phyloP scores from a whole-genome alignment of 257 asterid genomes.

The Nicotiana knightiana region DNA sequence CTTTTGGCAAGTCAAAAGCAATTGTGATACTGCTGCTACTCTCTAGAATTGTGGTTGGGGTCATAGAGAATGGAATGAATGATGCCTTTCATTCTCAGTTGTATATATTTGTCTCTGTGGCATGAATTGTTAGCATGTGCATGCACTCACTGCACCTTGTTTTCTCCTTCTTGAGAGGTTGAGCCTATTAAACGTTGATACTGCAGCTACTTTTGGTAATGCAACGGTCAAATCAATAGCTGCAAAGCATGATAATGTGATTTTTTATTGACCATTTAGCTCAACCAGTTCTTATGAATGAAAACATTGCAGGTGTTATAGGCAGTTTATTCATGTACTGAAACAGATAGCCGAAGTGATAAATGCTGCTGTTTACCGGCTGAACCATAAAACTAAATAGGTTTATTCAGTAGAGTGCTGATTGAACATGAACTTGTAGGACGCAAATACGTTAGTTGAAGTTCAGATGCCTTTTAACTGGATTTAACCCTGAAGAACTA shows the following conservation, averaged over 20 bases:
- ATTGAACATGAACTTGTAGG: neutral
- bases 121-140: neutral
- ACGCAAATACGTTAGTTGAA: too few relatives aligned
- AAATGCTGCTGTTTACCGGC: neutral
- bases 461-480: too few relatives aligned
- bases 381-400: neutral
- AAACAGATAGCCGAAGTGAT: neutral
- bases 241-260: neutral
- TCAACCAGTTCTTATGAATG: neutral
- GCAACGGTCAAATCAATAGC: neutral
- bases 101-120: neutral
- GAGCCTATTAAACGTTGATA: neutral
- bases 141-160: neutral
- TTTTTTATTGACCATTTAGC: neutral
- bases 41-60: neutral
- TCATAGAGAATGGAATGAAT: neutral
- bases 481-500: too few relatives aligned
- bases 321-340: neutral
- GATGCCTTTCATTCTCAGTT: neutral
- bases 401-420: neutral
- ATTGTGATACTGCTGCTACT: neutral
- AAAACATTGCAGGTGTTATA: neutral
- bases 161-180: neutral
- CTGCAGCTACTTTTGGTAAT: neutral
- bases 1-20: neutral